Base-by-base conservation (phyloP, 352 stramenopile genomes). In the Phytopythium chamaehyphon region DNA sequence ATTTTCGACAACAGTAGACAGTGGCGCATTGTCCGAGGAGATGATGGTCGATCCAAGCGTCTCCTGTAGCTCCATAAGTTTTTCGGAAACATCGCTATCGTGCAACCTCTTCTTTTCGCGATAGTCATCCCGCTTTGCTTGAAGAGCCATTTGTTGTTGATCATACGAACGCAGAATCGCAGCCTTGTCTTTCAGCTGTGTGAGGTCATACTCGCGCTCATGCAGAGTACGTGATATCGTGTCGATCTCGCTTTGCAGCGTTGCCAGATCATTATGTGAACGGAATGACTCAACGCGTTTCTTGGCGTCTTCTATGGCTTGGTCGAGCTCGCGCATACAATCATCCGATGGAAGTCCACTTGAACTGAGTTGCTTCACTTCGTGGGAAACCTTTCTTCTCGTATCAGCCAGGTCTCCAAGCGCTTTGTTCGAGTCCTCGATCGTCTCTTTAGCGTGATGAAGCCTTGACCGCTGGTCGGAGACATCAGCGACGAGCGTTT, bases 151-250 rank as follows among this genome's bases (percentile, higher is more conserved):
- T 22, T 85, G 59, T 15, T 88, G 65, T n/a, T 47, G 35, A 37
- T 87, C 76, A 35, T 81, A 68, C 1, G 47, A 16, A 14, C 76
- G 73, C 18, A 94, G 51, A n/a, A 80, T 46, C 5, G 60, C 63
- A n/a, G 95, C 57, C 45, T 88, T 66, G 19, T 69, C 45, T 12
- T 79, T 62, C 24, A 95, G 58, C 23, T 65, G 38, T 0, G 59
- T 62, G 26, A 83, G 63, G 19, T 79, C 66, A 43, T 59, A 75
- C 19, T 66, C 82, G 3, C 66, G 59, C 31, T 73, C 62, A 53
- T 64, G 56, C 9, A 90, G 66, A 19, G 72, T 49, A 16, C 68
- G 66, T 44, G 75, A 73, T 2, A 79, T 55, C 15, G 36, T 47
- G 44, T 81, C 55, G 12, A 90, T 82, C 6, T 80, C 72, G 21